Evolutionary conservation across 352 stramenopile genomes (phyloP), one percentile per base, ranked within the genome.

Genomic region (Globisporangium perplexum): DNA sequence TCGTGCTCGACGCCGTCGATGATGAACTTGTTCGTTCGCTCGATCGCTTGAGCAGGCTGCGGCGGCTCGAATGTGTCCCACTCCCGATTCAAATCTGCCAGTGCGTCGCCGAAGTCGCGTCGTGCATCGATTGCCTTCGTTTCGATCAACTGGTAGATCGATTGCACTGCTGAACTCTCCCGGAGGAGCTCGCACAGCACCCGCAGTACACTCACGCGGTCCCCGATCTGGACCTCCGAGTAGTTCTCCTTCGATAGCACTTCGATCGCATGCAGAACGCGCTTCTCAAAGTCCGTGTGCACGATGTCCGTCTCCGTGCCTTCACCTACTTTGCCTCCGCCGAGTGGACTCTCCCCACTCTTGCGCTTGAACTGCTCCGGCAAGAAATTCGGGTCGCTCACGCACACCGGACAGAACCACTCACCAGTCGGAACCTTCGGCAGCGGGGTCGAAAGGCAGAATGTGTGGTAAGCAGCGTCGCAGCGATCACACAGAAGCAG

Each of bases 401-500:
- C 42, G 36, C 83, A 93, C 14, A 65, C 63, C 8, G 82, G 79
- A 24, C 84, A 92, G 45, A 87, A 93, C 84, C 84, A 94, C 44
- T 94, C 84, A 20, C 61, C 66, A 7, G 62, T 74, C 14, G 84
- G 81, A 36, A 93, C 69, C 5, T 65, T 66, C 24, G 68, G 28
- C 6, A 93, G 59, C 22, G 84, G 73, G n/a, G 66, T 66, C n/a
- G 69, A 41, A 8, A 93, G 62, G 43, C 84, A 94, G 53, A 93
- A 90, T 4, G 82, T 88, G 53, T 94, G 84, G 55, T 89, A 94
- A 20, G 84, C 71, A 15, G 83, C 82, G 69, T 94, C 84, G 41
- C 84, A 94, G 17, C 84, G 72, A 65, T 94, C 82, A 30, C 84
- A 94, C 18, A 92, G 42, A 28, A 94, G 57, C 30, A 94, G 50